Base-by-base conservation (phyloP, 1,139 yeast species). In the Casaregolazyma lundiana region DNA sequence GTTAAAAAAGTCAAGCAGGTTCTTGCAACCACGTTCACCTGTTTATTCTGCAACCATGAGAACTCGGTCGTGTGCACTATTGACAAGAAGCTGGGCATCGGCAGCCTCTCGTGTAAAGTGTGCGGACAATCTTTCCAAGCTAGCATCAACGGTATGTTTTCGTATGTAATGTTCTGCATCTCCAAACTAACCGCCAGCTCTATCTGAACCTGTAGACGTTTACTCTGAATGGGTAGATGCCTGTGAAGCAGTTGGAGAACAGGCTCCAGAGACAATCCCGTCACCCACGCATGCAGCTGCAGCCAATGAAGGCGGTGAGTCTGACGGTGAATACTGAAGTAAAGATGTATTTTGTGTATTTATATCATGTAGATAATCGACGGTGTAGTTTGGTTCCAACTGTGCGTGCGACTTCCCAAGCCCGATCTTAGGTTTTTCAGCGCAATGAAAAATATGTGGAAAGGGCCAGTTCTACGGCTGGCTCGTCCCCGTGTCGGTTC, bases 161-260 rank as follows among this genome's bases (percentile, higher is more conserved):
- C n/a, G 3, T 2, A 6, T 13, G 17, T 11, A 19, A 4, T 11
- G 4, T 11, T 32, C 15, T 24, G 22, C 9, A 35, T 35, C 9
- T 18, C 9, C 37, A 13, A 21, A 11, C 15, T 17, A 34, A 38
- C 36, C 43, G 30, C 19, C 34, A 63, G 71, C 73, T 11, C 71
- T 84, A 47, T 80, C 89, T 0, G 90, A 84, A 51, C 96, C 98
- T 0, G 90, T 92, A 36, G 98, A 92, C 65, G 87, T 92, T 19
- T 92, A 92, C 64, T 85, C 96, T 44, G 98, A 90, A 63, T 92
- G 98, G 98, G 89, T 89, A 49, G 98, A 92, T 70, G 98, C 97
- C 1, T 92, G 96, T 63, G 98, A 92, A 61, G 96, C 94, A 45
- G 94, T 92, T 17, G 40, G 38, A 17, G 34, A 34, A 35, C 35